A percentile compares a stretch with the other conserved stretches of the same genome.
These are phyloP conservation scores for Nowakowskiella sp. DNA, from an alignment of 192 early-diverging fungal genomes.

Conservation along the genomic window DNA sequence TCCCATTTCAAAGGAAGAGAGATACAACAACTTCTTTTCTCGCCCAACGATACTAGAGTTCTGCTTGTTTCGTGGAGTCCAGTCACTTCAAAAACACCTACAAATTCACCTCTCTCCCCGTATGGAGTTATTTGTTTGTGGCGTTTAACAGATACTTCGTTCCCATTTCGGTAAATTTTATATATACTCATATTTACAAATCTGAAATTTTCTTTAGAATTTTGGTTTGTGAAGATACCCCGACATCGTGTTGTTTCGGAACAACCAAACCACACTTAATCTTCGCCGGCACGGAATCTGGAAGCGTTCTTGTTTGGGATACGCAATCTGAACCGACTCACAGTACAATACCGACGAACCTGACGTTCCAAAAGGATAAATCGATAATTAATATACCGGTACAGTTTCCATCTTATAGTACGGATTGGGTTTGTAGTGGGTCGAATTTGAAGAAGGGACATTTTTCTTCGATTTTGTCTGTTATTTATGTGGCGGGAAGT, in stretches of 20 bases:
- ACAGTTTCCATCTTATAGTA: conserved; percentile 10
- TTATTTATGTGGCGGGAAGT: too few species aligned
- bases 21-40: conserved; percentile 3
- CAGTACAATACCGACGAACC: conserved; percentile 5
- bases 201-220: conserved; percentile 13
- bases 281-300: conserved; percentile 37
- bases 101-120: too few species aligned
- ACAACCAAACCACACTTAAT: conserved; percentile 25
- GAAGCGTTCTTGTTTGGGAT: conserved; percentile 37
- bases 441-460: background rate
- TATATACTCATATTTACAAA: background rate
- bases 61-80: conserved; percentile 16
- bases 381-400: background rate
- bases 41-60: conserved; percentile 20
- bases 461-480: conserved; percentile 1
- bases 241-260: conserved; percentile 15
- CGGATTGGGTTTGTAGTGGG: conserved; percentile 10
- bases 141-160: conserved; percentile 23
- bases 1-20: background rate
- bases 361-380: conserved; percentile 7
- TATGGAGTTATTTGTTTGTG: conserved; percentile 27
- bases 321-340: conserved; percentile 18
- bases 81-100: background rate
- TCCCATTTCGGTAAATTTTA: conserved; percentile 22
- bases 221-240: conserved; percentile 22